phyloP scores from a whole-genome alignment of 345 rosid species.

The Eucalyptus globulus region DNA sequence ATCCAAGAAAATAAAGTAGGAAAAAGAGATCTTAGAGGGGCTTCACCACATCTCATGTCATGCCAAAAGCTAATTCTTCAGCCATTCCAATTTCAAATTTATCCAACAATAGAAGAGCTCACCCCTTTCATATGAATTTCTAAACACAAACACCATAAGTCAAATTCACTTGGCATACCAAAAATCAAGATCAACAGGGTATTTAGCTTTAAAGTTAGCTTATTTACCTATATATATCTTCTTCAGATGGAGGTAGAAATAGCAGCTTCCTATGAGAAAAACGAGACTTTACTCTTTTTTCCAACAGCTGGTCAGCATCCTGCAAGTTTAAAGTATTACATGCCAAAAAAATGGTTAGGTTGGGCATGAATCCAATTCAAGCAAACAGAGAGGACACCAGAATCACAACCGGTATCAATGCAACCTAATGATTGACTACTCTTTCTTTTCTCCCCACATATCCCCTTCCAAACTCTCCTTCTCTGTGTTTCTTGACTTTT shows the following conservation, averaged over 20 bases:
- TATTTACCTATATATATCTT: conserved; percentile 53
- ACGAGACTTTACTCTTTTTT: conserved; percentile 93
- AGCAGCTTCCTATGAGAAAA: conserved; percentile 77
- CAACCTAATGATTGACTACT: not conserved
- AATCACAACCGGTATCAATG: not conserved
- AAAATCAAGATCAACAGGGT: not conserved
- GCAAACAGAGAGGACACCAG: not conserved
- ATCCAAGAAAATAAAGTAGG: not conserved
- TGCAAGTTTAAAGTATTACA: conserved; percentile 4
- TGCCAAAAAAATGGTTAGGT: not conserved
- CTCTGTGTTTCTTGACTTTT: not conserved
- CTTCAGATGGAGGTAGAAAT: conserved; percentile 74
- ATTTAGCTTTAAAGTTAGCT: not conserved
- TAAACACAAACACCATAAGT: not conserved
- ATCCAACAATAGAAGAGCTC: not conserved
- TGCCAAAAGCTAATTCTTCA: not conserved
- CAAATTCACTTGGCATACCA: not conserved
- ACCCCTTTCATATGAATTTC: not conserved
- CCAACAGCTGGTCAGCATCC: conserved; percentile 98
- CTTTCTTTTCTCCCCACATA: not conserved
- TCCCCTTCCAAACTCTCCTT: not conserved
- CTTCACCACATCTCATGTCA: not conserved
- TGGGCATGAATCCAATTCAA: not conserved
- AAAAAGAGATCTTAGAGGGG: not conserved
- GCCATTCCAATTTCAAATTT: not conserved